Percentiles rank a stretch among this genome's conserved stretches.
Conservation (phyloP, 306 rosid genomes). For the Crataegus laevigata region DNA sequence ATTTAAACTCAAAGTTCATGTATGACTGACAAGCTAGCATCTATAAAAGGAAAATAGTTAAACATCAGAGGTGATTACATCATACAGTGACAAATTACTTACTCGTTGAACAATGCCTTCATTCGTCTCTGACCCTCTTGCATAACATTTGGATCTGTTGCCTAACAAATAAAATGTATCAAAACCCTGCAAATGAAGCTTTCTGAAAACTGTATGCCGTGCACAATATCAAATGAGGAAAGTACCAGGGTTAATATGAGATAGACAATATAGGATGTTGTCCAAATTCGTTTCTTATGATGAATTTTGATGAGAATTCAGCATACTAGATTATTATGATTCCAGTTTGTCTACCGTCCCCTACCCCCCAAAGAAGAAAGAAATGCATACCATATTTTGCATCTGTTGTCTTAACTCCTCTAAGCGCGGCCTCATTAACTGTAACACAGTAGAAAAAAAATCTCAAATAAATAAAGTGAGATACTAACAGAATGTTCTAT, state of each 20-base stretch:
- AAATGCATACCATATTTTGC: slow-evolving; percentile 48
- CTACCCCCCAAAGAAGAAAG: neutral
- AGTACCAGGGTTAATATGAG: neutral
- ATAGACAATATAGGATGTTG: neutral
- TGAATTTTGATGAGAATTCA: neutral
- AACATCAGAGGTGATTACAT: neutral
- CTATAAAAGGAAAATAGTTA: neutral
- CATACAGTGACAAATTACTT: neutral
- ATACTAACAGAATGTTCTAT: neutral
- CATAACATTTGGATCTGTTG: neutral
- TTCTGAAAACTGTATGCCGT: neutral
- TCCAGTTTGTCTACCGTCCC: neutral
- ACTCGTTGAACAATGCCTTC: slow-evolving; percentile 12
- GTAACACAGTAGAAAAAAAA: slow-evolving; percentile 13
- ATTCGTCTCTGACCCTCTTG: slow-evolving; percentile 5
- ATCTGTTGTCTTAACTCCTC: slow-evolving; percentile 53
- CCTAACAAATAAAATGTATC: slow-evolving; percentile 9
- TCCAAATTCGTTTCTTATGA: neutral
- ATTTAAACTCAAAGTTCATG: neutral
- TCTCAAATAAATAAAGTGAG: neutral
- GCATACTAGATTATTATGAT: neutral
- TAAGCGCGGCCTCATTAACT: slow-evolving; percentile 72
- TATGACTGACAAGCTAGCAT: neutral
- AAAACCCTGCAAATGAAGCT: neutral
- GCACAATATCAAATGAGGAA: neutral